phyloP scores from a whole-genome alignment of 768 basidiomycete species.

The Trametes punicea region DNA sequence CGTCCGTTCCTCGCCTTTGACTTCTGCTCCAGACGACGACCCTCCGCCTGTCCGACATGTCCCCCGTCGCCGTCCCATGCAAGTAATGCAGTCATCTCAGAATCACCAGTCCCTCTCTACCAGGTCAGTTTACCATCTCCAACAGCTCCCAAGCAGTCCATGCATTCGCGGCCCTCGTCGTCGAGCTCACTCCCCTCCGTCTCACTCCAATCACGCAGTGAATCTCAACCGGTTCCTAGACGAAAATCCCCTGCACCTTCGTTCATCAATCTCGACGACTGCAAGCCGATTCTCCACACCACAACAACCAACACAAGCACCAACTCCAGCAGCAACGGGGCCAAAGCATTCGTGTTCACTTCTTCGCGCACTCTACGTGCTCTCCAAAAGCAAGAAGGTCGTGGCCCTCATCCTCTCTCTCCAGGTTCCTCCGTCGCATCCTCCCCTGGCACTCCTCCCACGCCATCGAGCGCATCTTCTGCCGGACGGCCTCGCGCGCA shows the following conservation, averaged over 20 bases:
- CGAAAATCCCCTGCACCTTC: constrained; percentile 23
- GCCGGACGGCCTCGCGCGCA: constrained; percentile 1
- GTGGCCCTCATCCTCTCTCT: not conserved
- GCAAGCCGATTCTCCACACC: constrained; percentile 22
- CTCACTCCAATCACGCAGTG: not conserved
- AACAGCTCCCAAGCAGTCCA: not conserved
- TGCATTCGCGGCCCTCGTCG: not conserved
- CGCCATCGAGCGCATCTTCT: not conserved
- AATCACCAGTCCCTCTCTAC: not conserved
- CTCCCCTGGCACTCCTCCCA: constrained; percentile 9
- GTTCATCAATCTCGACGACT: constrained; percentile 28
- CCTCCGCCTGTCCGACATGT: constrained; percentile 10
- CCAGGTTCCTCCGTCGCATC: constrained; percentile 4
- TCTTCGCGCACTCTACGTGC: constrained; percentile 28
- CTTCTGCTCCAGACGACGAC: constrained; percentile 4
- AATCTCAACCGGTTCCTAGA: not conserved
- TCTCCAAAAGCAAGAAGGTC: constrained; percentile 16
- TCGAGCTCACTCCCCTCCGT: not conserved
- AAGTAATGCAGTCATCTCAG: constrained; percentile 7
- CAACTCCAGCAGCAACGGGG: constrained; percentile 8
- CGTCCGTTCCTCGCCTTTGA: not conserved
- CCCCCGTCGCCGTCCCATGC: not conserved
- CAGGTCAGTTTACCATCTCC: not conserved
- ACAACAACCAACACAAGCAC: constrained; percentile 20
- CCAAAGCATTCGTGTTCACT: constrained; percentile 30